Percentiles rank a stretch among this genome's conserved stretches.
phyloP scores from a whole-genome alignment of 75 land plant species.

The Larix kaempferi region DNA sequence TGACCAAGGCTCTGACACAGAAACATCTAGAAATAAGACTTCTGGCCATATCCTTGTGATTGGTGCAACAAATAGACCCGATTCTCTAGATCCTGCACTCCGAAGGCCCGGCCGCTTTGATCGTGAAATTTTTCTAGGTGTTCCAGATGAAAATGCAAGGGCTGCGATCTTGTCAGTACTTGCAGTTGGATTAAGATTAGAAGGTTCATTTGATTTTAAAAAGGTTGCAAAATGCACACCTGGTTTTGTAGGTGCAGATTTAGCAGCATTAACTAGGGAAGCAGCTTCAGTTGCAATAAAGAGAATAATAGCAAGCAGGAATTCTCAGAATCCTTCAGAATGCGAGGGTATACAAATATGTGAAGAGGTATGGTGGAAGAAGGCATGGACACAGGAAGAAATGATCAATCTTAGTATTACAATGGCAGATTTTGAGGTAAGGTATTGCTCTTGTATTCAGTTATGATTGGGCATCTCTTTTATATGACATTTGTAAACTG shows the following conservation, averaged over 20 bases:
- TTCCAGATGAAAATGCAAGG: slow-evolving; percentile 94
- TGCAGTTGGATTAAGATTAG: slow-evolving; percentile 61
- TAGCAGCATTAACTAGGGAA: slow-evolving; percentile 66
- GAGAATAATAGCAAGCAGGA: slow-evolving; percentile 59
- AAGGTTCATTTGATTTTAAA: slow-evolving; percentile 77
- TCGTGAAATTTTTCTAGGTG: slow-evolving; percentile 70
- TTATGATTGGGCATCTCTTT: too few relatives aligned
- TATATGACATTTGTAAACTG: too few relatives aligned
- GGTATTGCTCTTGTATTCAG: too few relatives aligned
- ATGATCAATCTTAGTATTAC: slow-evolving; percentile 74
- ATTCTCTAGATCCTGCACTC: slow-evolving; percentile 91
- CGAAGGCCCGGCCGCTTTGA: slow-evolving; percentile 95
- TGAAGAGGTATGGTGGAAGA: slow-evolving; percentile 56
- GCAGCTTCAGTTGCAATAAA: slow-evolving; percentile 85
- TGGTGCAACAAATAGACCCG: slow-evolving; percentile 98
- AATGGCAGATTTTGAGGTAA: slow-evolving; percentile 96
- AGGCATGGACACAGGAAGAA: slow-evolving; percentile 76
- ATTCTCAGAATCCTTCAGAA: slow-evolving; percentile 18
- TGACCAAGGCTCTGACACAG: slow-evolving; percentile 20
- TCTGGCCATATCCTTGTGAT: slow-evolving; percentile 85
- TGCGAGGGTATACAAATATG: slow-evolving; percentile 11
- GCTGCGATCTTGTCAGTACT: slow-evolving; percentile 70
- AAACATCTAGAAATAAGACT: slow-evolving; percentile 16
- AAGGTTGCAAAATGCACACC: slow-evolving; percentile 85
- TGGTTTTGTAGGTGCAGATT: slow-evolving; percentile 97